A percentile compares a stretch with the other conserved stretches of the same genome.
These are phyloP conservation scores for Dioszegia aurantiaca DNA, from an alignment of 768 basidiomycete species.

Conservation along the genomic window DNA sequence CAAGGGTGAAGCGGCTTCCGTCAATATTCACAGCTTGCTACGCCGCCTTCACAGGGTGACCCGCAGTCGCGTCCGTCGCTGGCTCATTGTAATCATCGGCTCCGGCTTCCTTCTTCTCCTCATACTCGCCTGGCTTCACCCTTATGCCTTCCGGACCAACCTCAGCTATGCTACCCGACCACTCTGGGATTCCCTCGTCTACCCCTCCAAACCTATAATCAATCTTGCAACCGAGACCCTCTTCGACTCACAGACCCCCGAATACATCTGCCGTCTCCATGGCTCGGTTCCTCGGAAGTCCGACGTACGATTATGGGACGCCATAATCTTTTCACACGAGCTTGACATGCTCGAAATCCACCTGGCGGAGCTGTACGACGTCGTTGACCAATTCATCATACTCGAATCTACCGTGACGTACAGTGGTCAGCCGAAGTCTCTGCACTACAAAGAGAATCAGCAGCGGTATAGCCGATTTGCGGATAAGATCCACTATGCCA, in stretches of 20 bases:
- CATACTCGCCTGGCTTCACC: constrained; percentile 6
- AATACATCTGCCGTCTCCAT: constrained; percentile 6
- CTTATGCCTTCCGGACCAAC: constrained; percentile 13
- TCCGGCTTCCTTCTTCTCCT: neutral
- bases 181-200: constrained; percentile 6
- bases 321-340: constrained; percentile 30
- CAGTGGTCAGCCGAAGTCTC: constrained; percentile 27
- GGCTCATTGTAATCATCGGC: neutral
- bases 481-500: constrained; percentile 11
- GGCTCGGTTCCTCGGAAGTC: neutral
- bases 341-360: constrained; percentile 40
- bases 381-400: constrained; percentile 29
- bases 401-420: constrained; percentile 34
- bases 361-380: constrained; percentile 28
- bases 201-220: constrained; percentile 10
- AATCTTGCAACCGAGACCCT: constrained; percentile 3
- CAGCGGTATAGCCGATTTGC: constrained; percentile 22
- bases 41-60: neutral
- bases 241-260: constrained; percentile 3
- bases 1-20: too few relatives aligned
- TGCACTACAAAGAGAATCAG: constrained; percentile 22
- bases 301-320: constrained; percentile 20
- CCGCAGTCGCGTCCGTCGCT: neutral
- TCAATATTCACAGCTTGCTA: neutral
- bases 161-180: constrained; percentile 10